Evolutionary conservation across 1,284 basidiomycete species (phyloP).

Genomic region (Irpex sp.): DNA sequence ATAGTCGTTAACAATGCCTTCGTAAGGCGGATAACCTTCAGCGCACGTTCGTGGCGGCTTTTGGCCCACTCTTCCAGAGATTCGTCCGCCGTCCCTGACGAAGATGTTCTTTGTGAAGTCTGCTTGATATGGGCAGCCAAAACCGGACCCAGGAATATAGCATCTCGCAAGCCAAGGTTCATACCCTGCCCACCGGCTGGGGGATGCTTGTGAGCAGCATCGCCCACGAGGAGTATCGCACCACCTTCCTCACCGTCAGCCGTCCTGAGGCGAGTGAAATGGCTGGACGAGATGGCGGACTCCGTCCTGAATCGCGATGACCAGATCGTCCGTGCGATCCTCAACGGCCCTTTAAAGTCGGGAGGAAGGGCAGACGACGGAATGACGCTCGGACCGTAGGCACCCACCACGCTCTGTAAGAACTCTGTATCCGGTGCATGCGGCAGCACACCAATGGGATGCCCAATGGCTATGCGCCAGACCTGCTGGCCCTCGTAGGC

Average conservation of each 20-base stretch:
- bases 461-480: constrained; percentile 32
- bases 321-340: constrained; percentile 28
- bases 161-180: constrained; percentile 46
- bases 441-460: constrained; percentile 33
- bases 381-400: constrained; percentile 27
- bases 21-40: constrained; percentile 20
- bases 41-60: constrained; percentile 16
- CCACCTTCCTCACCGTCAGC: neutral
- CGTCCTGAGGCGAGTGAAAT: constrained; percentile 6
- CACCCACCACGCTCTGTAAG: constrained; percentile 33
- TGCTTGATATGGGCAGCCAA: constrained; percentile 13
- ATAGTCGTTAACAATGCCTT: constrained; percentile 14
- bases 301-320: constrained; percentile 37
- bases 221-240: constrained; percentile 30
- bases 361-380: constrained; percentile 4
- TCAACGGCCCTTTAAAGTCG: neutral
- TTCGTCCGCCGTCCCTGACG: constrained; percentile 4
- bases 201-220: constrained; percentile 44
- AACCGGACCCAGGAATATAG: constrained; percentile 30
- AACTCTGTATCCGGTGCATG: constrained; percentile 29
- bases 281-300: constrained; percentile 14
- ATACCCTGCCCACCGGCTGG: constrained; percentile 45
- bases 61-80: constrained; percentile 19
- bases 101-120: neutral
- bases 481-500: constrained; percentile 19